Evolutionary conservation across 192 early-diverging fungal species (phyloP), one percentile per base, ranked within the genome.

Genomic region (Coemansia sp.): DNA sequence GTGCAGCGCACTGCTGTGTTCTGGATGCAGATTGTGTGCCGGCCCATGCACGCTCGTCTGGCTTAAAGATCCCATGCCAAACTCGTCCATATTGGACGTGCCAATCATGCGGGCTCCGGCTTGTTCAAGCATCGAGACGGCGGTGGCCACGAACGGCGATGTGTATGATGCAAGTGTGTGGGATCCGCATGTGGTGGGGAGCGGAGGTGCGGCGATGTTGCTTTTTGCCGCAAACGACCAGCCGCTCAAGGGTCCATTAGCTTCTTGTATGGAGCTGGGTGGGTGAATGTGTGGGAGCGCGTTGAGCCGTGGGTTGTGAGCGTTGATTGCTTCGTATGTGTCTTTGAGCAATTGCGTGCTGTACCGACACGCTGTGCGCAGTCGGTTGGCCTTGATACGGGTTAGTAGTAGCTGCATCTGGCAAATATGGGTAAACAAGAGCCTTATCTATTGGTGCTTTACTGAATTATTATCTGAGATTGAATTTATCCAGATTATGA

Each of bases 41-140:
- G 69, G 24, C 27, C 83, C 83, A 47, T 81, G 65, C 8, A 73
- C 63, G 29, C 72, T 69, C 41, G 50, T 71, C 12, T 37, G 43
- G 32, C 29, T 83, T 43, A 67, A 69, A 1, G 82, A 76, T 76
- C 96, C 96, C 94, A 98, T 98, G 14, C 93, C 96, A 87, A 95
- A 98, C 72, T 98, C 94, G 74, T 98, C 96, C 91, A 96, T 90
- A 70, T 96, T 95, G 14, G 88, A 83, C 59, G 93, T 93, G 21
- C 89, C 94, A 4, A 90, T 76, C n/a, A 90, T 74, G 8, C 86
- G 67, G 0, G 84, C 88, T 0, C 93, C 92, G 2, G 86, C 81
- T 0, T 82, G 61, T 22, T 80, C 67, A 11, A 96, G 73, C 22
- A 82, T 65, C 12, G 81, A 51, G 6, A 93, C 88, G 4, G 84